Conservation (phyloP, 108 stramenopile species). For the Tribonema minus region DNA sequence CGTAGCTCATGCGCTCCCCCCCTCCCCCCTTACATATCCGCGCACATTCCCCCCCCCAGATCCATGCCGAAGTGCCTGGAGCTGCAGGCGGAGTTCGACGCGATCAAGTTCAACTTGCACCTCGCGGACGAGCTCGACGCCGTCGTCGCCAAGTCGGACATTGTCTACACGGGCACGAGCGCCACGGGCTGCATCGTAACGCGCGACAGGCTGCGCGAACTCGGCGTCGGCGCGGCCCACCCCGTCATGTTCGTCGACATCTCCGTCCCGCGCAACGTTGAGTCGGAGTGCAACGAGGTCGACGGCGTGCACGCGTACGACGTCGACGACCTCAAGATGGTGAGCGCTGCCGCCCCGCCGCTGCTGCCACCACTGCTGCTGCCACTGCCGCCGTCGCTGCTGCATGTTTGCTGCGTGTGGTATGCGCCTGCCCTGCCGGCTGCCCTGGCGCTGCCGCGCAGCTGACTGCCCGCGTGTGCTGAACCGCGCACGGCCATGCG, state of each 20-base stretch:
- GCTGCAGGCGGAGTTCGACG: conserved; percentile 49
- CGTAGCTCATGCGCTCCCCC: too few species aligned
- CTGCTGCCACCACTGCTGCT: neutral
- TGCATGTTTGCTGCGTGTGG: too few species aligned
- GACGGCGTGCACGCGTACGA: conserved; percentile 80
- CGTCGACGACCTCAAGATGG: conserved; percentile 95
- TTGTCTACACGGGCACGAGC: conserved; percentile 90
- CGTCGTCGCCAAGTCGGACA: conserved; percentile 78
- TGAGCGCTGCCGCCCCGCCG: too few species aligned
- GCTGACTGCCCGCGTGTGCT: too few species aligned
- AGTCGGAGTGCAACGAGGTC: conserved; percentile 55
- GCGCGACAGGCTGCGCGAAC: conserved; percentile 71
- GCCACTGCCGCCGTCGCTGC: neutral
- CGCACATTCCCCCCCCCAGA: too few species aligned
- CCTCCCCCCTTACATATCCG: too few species aligned
- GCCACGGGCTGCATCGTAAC: conserved; percentile 75
- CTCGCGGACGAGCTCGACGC: conserved; percentile 68
- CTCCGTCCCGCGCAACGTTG: conserved; percentile 95
- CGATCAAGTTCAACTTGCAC: conserved; percentile 40
- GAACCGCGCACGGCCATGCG: too few species aligned
- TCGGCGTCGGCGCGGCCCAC: conserved; percentile 43
- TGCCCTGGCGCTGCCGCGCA: too few species aligned
- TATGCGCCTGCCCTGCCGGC: too few species aligned
- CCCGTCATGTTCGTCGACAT: conserved; percentile 91
- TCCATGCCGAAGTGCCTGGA: conserved; percentile 43